Evolutionary conservation across 306 rosid species (phyloP).

Genomic region (Sophora flavescens): DNA sequence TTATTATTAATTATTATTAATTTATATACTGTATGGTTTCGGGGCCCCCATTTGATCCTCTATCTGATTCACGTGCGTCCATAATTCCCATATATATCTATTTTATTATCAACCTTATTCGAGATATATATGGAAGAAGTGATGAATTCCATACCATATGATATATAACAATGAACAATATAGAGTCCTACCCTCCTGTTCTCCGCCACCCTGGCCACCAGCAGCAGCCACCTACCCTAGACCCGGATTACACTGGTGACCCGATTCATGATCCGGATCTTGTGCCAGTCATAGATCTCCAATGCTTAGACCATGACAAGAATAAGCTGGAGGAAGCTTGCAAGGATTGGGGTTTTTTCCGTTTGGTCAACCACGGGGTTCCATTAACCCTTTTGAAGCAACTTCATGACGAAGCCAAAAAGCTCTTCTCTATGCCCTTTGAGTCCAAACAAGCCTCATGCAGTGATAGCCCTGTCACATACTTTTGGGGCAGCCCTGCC

Average conservation of each 20-base stretch:
- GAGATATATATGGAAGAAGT: background rate
- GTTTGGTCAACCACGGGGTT: conserved; percentile 77
- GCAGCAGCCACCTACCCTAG: background rate
- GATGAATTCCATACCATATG: background rate
- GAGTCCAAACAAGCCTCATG: conserved; percentile 59
- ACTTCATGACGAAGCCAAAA: conserved; percentile 48
- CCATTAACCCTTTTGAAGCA: conserved; percentile 61
- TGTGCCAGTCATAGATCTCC: conserved; percentile 64
- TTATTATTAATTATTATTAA: background rate
- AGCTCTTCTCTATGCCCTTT: conserved; percentile 57
- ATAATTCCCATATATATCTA: background rate
- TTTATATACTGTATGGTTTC: background rate
- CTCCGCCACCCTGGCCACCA: conserved; percentile 38
- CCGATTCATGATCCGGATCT: conserved; percentile 34
- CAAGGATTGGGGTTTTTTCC: conserved; percentile 71
- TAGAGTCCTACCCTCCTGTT: conserved; percentile 63
- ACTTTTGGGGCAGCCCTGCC: conserved; percentile 83
- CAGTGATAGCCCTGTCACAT: conserved; percentile 48
- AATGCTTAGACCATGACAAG: conserved; percentile 30
- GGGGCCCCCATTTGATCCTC: background rate
- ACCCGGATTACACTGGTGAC: background rate
- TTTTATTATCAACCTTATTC: background rate
- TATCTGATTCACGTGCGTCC: background rate
- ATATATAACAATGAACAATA: conserved; percentile 24
- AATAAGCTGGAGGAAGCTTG: conserved; percentile 60